Evolutionary conservation across 164 flowering plant species (phyloP).

Genomic region (Annona cherimola): DNA sequence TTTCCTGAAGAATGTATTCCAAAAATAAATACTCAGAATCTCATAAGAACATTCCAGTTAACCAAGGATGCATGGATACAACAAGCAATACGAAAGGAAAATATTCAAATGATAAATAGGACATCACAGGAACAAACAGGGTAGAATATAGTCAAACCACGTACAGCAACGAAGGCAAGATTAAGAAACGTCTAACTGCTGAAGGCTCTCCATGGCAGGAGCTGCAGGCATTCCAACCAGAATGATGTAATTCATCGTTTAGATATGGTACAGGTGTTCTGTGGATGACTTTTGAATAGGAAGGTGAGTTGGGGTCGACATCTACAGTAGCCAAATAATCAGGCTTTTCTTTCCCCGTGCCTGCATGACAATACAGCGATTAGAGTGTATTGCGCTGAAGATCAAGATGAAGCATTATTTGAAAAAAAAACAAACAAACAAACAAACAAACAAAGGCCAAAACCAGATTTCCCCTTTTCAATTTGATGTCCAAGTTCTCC

Average conservation of each 20-base stretch:
- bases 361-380: constrained; percentile 27
- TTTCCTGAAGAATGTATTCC: not conserved
- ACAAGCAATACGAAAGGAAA: not conserved
- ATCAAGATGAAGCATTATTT: not conserved
- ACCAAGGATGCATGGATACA: not conserved
- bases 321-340: constrained; percentile 90
- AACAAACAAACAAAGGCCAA: not conserved
- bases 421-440: not conserved
- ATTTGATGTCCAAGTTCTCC: not conserved
- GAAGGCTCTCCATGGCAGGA: constrained; percentile 93
- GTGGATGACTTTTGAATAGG: constrained; percentile 85
- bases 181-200: constrained; percentile 65
- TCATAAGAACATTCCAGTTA: not conserved
- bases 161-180: constrained; percentile 85
- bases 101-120: not conserved
- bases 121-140: not conserved
- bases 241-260: constrained; percentile 91
- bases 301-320: constrained; percentile 83
- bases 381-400: not conserved
- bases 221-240: constrained; percentile 99
- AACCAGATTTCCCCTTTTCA: not conserved
- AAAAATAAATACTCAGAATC: not conserved
- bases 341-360: constrained; percentile 84
- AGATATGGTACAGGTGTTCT: constrained; percentile 64
- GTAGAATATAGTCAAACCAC: constrained; percentile 10